phyloP scores from a whole-genome alignment of 1,139 yeast species.

The Candida smagusa region DNA sequence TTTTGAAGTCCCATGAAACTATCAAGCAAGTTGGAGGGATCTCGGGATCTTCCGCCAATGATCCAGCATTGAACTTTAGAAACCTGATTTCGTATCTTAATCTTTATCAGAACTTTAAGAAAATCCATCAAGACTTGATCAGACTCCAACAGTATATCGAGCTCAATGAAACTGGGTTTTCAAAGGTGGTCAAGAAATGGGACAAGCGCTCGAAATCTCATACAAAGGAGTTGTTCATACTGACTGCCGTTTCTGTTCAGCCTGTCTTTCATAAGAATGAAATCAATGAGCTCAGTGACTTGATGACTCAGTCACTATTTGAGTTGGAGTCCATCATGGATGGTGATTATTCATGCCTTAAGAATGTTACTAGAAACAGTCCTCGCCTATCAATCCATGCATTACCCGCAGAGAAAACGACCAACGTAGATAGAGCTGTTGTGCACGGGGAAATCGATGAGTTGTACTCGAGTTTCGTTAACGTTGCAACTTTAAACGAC shows the following conservation, averaged over 20 bases:
- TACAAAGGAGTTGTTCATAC: constrained; percentile 85
- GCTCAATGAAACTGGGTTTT: constrained; percentile 90
- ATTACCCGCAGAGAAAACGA: background rate
- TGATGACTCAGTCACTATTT: constrained; percentile 70
- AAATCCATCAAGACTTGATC: constrained; percentile 83
- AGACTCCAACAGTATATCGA: constrained; percentile 91
- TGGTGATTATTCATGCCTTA: constrained; percentile 56
- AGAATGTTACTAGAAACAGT: constrained; percentile 4
- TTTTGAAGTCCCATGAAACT: constrained; percentile 35
- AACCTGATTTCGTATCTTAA: constrained; percentile 45
- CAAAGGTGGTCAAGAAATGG: constrained; percentile 95
- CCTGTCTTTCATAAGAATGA: constrained; percentile 93
- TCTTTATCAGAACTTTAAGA: constrained; percentile 82
- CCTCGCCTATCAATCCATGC: constrained; percentile 4
- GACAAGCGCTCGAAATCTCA: constrained; percentile 94
- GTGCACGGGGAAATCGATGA: constrained; percentile 50
- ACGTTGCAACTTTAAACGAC: constrained; percentile 50
- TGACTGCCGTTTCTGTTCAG: constrained; percentile 92
- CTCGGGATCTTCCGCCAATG: constrained; percentile 7
- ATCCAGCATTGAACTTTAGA: constrained; percentile 28
- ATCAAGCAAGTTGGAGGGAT: constrained; percentile 10
- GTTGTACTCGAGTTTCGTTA: constrained; percentile 62
- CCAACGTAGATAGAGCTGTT: constrained; percentile 7
- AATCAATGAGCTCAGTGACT: constrained; percentile 79
- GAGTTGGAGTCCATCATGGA: constrained; percentile 86